phyloP scores from a whole-genome alignment of 345 rosid species.

The Laguncularia racemosa region DNA sequence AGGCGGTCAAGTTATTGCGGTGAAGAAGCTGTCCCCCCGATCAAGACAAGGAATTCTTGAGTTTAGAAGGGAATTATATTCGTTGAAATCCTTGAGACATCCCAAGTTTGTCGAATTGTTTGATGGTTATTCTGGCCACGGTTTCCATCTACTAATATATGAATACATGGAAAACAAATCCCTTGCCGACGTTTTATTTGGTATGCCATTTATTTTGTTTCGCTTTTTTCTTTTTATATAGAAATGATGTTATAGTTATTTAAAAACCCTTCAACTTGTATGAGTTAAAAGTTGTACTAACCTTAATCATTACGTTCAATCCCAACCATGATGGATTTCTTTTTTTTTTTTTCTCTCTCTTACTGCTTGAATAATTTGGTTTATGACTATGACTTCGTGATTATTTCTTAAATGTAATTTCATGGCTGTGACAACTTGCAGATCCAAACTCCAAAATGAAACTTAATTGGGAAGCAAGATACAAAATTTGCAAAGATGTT shows the following conservation, averaged over 20 bases:
- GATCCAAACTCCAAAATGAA: neutral
- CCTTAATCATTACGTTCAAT: no score
- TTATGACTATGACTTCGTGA: no score
- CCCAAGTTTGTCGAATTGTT: constrained; percentile 7
- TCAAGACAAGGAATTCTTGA: neutral
- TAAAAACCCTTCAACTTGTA: no score
- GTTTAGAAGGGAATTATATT: constrained; percentile 1
- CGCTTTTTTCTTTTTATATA: no score
- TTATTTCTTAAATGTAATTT: no score
- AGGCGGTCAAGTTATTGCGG: no score
- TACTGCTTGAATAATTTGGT: no score
- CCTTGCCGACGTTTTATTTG: constrained; percentile 6
- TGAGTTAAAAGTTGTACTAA: no score
- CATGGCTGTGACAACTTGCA: neutral
- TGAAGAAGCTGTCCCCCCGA: neutral
- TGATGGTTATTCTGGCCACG: constrained; percentile 3
- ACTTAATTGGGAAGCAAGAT: constrained; percentile 6
- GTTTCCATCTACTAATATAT: constrained; percentile 9
- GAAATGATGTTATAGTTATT: no score
- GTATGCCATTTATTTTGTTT: neutral
- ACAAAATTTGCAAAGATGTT: neutral
- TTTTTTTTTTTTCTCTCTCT: no score
- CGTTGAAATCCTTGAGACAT: constrained; percentile 4
- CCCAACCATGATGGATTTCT: no score
- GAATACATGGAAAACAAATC: neutral